phyloP scores from a whole-genome alignment of 495 filamentous ascomycete species.

The Aspergillus haitiensis region DNA sequence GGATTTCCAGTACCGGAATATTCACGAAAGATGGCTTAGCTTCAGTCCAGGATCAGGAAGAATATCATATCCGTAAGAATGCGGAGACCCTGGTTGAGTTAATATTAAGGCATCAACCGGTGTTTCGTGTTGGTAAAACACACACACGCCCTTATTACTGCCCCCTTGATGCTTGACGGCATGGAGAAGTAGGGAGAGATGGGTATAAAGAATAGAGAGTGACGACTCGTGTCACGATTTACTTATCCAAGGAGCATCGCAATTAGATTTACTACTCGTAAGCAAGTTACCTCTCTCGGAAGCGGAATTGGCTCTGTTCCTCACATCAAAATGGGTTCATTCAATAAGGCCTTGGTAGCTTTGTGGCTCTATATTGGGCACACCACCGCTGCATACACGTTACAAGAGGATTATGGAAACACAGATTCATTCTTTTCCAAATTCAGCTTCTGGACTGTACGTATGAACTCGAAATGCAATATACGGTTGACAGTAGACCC shows the following conservation, averaged over 20 bases:
- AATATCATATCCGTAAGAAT: no score
- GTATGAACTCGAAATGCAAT: neutral
- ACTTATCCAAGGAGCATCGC: neutral
- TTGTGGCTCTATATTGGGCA: neutral
- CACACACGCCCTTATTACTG: no score
- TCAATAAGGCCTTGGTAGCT: neutral
- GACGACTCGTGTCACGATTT: neutral
- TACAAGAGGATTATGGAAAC: slow-evolving; percentile 47
- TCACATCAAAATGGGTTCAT: neutral
- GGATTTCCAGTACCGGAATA: no score
- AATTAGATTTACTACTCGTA: no score
- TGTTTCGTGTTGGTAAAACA: no score
- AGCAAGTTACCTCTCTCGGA: neutral
- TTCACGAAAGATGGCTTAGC: no score
- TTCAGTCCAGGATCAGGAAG: no score
- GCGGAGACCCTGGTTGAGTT: no score
- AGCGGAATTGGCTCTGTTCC: neutral
- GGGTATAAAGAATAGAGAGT: no score
- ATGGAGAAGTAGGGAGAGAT: no score
- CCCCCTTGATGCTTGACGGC: no score
- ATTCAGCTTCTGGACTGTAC: slow-evolving; percentile 48
- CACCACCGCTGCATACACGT: slow-evolving; percentile 45
- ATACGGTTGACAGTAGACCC: neutral
- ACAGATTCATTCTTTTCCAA: slow-evolving; percentile 52
- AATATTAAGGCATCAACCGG: no score